These are phyloP conservation scores for Kernera saxatilis DNA, from an alignment of 345 rosid species.

Conservation along the genomic window DNA sequence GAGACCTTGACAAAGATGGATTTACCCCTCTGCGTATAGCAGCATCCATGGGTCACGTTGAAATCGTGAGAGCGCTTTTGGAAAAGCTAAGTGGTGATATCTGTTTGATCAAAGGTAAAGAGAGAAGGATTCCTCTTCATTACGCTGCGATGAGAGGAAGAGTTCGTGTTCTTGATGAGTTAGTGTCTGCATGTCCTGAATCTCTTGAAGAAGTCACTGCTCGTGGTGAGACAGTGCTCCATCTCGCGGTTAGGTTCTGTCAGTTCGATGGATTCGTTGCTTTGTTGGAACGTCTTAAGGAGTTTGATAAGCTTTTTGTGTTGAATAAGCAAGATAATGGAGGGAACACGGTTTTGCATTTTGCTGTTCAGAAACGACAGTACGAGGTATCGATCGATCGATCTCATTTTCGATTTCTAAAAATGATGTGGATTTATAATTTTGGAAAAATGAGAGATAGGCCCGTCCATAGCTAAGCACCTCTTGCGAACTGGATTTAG, in stretches of 20 bases:
- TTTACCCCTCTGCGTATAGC: conserved; percentile 33
- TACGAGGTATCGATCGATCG: conserved; percentile 23
- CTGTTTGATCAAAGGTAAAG: conserved; percentile 40
- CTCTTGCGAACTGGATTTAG: no score
- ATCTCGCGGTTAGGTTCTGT: conserved; percentile 31
- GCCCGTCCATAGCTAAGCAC: no score
- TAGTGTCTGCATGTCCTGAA: conserved; percentile 27
- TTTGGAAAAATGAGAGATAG: no score
- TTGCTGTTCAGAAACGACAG: conserved; percentile 30
- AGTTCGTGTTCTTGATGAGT: conserved; percentile 20
- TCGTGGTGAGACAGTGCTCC: conserved; percentile 34
- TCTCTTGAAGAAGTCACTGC: conserved; percentile 24
- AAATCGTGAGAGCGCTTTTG: conserved; percentile 25
- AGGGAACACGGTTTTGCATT: conserved; percentile 35
- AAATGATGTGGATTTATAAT: no score
- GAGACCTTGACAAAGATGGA: conserved; percentile 31
- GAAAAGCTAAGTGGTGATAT: conserved; percentile 24
- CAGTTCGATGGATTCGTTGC: conserved; percentile 31
- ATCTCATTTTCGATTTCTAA: no score
- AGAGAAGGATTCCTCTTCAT: conserved; percentile 34
- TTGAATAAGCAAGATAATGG: conserved; percentile 23
- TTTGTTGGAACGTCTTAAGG: conserved; percentile 25
- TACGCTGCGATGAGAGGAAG: conserved; percentile 34
- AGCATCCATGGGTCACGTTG: conserved; percentile 24
- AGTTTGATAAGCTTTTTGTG: conserved; percentile 17